phyloP scores from a whole-genome alignment of 495 filamentous ascomycete species.

The Penicillium paradoxum region DNA sequence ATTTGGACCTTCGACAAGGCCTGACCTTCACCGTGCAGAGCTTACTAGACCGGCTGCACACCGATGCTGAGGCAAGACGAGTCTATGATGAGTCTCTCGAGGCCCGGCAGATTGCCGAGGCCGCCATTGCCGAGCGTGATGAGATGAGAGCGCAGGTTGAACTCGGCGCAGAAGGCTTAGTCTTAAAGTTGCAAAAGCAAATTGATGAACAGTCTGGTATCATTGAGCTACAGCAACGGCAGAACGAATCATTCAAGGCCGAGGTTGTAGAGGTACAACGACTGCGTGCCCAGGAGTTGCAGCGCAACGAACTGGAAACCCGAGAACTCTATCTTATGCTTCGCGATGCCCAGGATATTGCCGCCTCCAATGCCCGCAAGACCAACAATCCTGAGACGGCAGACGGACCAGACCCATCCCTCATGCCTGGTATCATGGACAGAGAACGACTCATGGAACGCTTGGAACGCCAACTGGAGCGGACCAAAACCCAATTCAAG shows the following conservation, averaged over 20 bases:
- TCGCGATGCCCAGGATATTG: slow-evolving; percentile 93
- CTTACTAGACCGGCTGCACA: slow-evolving; percentile 90
- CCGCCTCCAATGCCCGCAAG: slow-evolving; percentile 79
- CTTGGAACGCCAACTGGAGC: slow-evolving; percentile 88
- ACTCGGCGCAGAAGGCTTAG: slow-evolving; percentile 87
- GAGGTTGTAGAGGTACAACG: slow-evolving; percentile 85
- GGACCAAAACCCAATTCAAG: slow-evolving; percentile 97
- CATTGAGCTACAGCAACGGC: slow-evolving; percentile 81
- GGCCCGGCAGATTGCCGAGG: slow-evolving; percentile 85
- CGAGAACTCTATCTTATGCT: slow-evolving; percentile 98
- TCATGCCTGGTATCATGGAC: slow-evolving; percentile 89
- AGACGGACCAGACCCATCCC: slow-evolving; percentile 60
- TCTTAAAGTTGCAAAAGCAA: slow-evolving; percentile 88
- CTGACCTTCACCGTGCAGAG: slow-evolving; percentile 96
- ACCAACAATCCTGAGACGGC: slow-evolving; percentile 34
- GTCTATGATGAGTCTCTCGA: slow-evolving; percentile 86
- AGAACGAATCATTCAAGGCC: slow-evolving; percentile 79
- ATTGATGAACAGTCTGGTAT: slow-evolving; percentile 86
- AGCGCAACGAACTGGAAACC: slow-evolving; percentile 92
- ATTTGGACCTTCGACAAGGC: slow-evolving; percentile 96
- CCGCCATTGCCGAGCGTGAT: slow-evolving; percentile 92
- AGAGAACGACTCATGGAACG: slow-evolving; percentile 87
- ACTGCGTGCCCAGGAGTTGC: slow-evolving; percentile 83
- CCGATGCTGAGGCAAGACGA: slow-evolving; percentile 88
- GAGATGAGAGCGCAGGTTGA: slow-evolving; percentile 92